Conservation (phyloP, 2,329 filamentous ascomycete genomes). For the Penicillium concentricum region DNA sequence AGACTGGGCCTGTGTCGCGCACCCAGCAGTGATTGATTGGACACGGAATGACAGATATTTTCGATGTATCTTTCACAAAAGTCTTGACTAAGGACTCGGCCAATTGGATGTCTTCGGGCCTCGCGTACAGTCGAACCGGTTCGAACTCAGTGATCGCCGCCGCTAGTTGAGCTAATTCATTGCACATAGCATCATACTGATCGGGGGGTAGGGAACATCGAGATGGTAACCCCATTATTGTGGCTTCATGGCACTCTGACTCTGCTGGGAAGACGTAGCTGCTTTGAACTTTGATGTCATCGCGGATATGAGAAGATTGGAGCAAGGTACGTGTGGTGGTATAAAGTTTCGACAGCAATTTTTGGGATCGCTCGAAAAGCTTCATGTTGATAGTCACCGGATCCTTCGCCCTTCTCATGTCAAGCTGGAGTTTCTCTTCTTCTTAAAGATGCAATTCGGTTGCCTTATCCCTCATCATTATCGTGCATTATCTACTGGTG, state of each 20-base stretch:
- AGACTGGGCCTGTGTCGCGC: conserved; percentile 23
- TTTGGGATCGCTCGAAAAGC: conserved; percentile 1
- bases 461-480: not conserved
- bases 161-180: conserved; percentile 18
- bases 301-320: not conserved
- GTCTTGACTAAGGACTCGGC: conserved; percentile 10
- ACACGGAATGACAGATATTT: conserved; percentile 14
- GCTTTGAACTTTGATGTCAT: not conserved
- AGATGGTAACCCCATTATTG: conserved; percentile 9
- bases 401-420: not conserved
- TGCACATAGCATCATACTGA: conserved; percentile 9
- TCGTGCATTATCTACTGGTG: not conserved
- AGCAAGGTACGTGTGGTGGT: not conserved
- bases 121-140: conserved; percentile 21
- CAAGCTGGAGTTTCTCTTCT: not conserved
- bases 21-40: conserved; percentile 25
- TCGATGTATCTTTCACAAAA: conserved; percentile 4
- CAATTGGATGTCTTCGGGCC: conserved; percentile 19
- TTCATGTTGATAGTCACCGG: not conserved
- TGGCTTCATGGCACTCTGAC: conserved; percentile 10
- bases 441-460: conserved; percentile 1
- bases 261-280: conserved; percentile 13
- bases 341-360: not conserved
- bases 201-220: conserved; percentile 4
- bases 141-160: conserved; percentile 23